Conservation (phyloP, 441 rosid genomes). For the Gossypium davidsonii region DNA sequence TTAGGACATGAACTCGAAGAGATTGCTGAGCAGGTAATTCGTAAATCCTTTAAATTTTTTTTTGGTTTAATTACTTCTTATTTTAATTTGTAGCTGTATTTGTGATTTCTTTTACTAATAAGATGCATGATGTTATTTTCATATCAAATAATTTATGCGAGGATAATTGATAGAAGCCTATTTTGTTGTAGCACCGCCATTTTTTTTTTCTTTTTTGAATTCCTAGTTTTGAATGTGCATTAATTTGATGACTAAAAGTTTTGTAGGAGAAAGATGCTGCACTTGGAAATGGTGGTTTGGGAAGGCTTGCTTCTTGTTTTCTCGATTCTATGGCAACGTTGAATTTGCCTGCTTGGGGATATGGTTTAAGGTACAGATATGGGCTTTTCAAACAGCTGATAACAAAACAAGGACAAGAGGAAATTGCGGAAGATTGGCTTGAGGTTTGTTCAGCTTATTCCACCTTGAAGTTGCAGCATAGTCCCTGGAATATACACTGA, state of each 20-base stretch:
- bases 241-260: neutral
- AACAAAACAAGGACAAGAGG: slow-evolving; percentile 88
- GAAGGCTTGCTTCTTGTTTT: slow-evolving; percentile 94
- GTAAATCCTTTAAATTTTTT: neutral
- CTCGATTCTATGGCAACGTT: slow-evolving; percentile 95
- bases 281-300: slow-evolving; percentile 96
- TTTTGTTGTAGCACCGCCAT: neutral
- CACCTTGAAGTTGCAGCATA: slow-evolving; percentile 3
- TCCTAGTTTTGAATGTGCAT: neutral
- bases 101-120: neutral
- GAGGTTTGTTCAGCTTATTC: slow-evolving; percentile 67
- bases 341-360: slow-evolving; percentile 98
- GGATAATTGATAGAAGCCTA: neutral
- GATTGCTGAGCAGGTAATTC: slow-evolving; percentile 71
- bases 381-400: slow-evolving; percentile 89
- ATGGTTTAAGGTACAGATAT: slow-evolving; percentile 89
- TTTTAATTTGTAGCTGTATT: neutral
- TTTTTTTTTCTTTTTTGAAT: neutral
- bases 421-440: slow-evolving; percentile 97
- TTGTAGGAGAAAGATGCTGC: slow-evolving; percentile 97
- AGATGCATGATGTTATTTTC: neutral
- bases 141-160: neutral
- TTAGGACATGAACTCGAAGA: slow-evolving; percentile 83
- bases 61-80: neutral
- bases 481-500: slow-evolving; percentile 16